Base-by-base conservation (phyloP, 2,329 filamentous ascomycete species). In the Trichoderma lentiforme region DNA sequence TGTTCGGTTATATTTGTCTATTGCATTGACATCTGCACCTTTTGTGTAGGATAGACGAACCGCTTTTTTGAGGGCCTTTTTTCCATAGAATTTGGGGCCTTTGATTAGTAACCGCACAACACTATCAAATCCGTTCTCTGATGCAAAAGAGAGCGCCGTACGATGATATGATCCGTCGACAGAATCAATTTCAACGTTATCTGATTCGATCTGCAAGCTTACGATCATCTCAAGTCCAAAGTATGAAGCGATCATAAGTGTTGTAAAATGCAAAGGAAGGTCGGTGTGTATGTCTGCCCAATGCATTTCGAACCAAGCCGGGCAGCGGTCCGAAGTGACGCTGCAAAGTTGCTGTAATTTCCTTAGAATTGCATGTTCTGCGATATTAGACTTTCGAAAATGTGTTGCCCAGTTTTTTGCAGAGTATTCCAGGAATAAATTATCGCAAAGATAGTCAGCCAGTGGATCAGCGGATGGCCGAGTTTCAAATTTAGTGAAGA, bases 71-170 rank as follows among this genome's bases (percentile, higher is more conserved):
- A 65, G 1, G 1, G 14, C 6, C 9, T 8, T 1, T 15, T 53
- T 34, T 4, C 6, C 36, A 3, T 26, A 11, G 34, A 4, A 15
- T 18, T 34, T 53, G 1, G 28, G 62, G 1, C 62, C 62, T 9
- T 24, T 9, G 14, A 65, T 53, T 12, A 65, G 15, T 1, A 65
- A 7, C 3, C 9, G 21, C 6, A 53, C 62, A 34, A 65, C 9
- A 18, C 4, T 6, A 3, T 32, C 62, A 53, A 34, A 65, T 53
- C 62, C 62, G 8, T 53, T 34, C 18, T 65, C 62, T 1, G 62
- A 53, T 24, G 62, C 62, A 28, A 43, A 65, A 4, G 62, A 65
- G n/a, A 65, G 43, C 8, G 62, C 62, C 1, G 43, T 34, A 53
- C 62, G 62, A 2, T 15, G 1, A 24, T 34, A 26, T 18, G 12